Base-by-base conservation (phyloP, 164 flowering plant genomes). In the Litsea cubeba region DNA sequence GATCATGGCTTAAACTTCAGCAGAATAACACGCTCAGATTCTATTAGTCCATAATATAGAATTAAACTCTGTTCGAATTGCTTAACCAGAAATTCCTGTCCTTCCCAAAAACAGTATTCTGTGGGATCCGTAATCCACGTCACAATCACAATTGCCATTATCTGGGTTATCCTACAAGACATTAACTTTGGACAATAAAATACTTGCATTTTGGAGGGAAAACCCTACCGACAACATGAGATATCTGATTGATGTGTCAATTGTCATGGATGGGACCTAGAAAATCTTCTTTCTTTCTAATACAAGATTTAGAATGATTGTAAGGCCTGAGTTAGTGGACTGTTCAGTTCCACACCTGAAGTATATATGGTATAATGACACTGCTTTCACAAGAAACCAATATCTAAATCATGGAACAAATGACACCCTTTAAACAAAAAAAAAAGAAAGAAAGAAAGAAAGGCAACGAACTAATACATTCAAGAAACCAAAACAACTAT, bases 1-100 rank as follows among this genome's bases (percentile, higher is more conserved):
- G 54, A 50, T 69, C 76, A 70, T 46, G 68, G 72, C 68, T 49
- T 69, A 62, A 75, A 62, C 50, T 67, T 54, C n/a, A 22, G 26
- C 71, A 63, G 25, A 72, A 58, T 49, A 12, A 24, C 15, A 17
- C 40, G 14, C 32, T 60, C 70, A 46, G 18, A 67, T 15, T 68
- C 46, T 3, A 75, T 40, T 8, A 23, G 18, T 20, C 20, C 40
- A n/a, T 12, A 25, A 12, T 62, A 46, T 25, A 32, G 12, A 67
- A 46, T 30, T 3, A 66, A 66, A 65, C 32, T 20, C 69, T n/a
- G 40, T 26, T 26, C 26, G 28, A 2, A 30, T 24, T 62, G 26
- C 5, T n/a, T 24, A 23, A n/a, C 15, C 14, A 15, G 14, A 66
- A 15, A 66, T 14, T n/a, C 30, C 12, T 58, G n/a, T 58, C 62